A percentile compares a stretch with the other conserved stretches of the same genome.
Evolutionary conservation across 257 asterid species (phyloP).

Genomic region (Solanum dulcamara): DNA sequence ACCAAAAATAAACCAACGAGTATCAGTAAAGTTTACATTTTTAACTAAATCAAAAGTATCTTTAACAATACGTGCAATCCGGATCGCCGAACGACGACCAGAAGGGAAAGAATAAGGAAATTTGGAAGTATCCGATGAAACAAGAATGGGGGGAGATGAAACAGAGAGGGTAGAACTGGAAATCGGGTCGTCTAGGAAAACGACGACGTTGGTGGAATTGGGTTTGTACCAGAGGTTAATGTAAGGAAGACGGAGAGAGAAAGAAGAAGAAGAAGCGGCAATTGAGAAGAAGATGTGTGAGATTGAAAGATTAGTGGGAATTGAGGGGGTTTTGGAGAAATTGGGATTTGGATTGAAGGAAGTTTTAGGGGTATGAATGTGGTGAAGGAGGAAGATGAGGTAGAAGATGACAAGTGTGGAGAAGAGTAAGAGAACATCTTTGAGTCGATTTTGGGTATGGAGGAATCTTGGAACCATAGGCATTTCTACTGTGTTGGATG

Average conservation of each 20-base stretch:
- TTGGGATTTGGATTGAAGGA: slow-evolving; percentile 12
- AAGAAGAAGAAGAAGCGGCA: slow-evolving; percentile 53
- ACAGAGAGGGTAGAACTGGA: slow-evolving; percentile 7
- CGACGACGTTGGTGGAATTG: slow-evolving; percentile 40
- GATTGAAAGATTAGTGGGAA: slow-evolving; percentile 18
- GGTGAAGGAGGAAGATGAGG: slow-evolving; percentile 36
- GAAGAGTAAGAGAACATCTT: slow-evolving; percentile 39
- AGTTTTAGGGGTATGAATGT: slow-evolving; percentile 10
- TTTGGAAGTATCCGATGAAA: slow-evolving; percentile 33
- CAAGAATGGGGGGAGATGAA: slow-evolving; percentile 27
- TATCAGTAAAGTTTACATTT: slow-evolving; percentile 11
- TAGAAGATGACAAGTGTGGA: slow-evolving; percentile 33
- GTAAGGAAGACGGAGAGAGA: slow-evolving; percentile 42
- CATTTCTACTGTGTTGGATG: slow-evolving; percentile 8
- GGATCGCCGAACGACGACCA: slow-evolving; percentile 38
- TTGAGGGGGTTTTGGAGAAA: slow-evolving; percentile 2
- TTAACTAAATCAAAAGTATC: slow-evolving; percentile 37
- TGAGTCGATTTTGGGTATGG: slow-evolving; percentile 28
- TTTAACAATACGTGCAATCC: slow-evolving; percentile 54
- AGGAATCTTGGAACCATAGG: slow-evolving; percentile 7
- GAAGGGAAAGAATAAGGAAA: slow-evolving; percentile 24
- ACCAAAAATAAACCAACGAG: slow-evolving; percentile 65
- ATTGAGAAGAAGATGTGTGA: slow-evolving; percentile 43
- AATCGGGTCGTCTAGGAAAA: slow-evolving; percentile 44
- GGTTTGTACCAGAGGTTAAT: slow-evolving; percentile 60